These are phyloP conservation scores for Suhomyces faveliae DNA, from an alignment of 805 yeast genomes.

Conservation along the genomic window DNA sequence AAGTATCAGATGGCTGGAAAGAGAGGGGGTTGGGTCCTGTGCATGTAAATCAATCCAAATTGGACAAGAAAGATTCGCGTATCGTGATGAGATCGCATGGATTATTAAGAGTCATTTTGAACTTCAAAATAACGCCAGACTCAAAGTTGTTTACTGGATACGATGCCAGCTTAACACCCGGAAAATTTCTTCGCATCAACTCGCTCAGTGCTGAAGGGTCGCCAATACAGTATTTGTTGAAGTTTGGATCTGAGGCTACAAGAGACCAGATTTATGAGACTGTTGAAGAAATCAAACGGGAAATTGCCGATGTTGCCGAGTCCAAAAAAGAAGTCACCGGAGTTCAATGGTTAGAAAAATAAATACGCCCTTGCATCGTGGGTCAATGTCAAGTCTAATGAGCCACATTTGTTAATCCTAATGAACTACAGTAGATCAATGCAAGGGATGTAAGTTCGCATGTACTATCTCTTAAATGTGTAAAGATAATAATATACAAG, in stretches of 20 bases:
- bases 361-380: background rate
- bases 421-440: background rate
- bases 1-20: conserved; percentile 82
- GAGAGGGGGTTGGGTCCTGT: conserved; percentile 89
- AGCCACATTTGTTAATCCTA: background rate
- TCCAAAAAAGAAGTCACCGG: background rate
- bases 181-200: conserved; percentile 76
- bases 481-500: background rate
- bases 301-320: background rate
- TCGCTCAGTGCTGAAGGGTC: conserved; percentile 57
- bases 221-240: conserved; percentile 83
- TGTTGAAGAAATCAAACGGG: conserved; percentile 35
- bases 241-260: conserved; percentile 60
- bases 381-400: no score
- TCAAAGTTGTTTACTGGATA: conserved; percentile 74
- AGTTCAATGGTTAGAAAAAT: background rate
- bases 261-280: conserved; percentile 58
- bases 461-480: background rate
- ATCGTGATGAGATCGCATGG: conserved; percentile 91
- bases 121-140: conserved; percentile 61
- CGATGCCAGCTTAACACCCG: conserved; percentile 80
- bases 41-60: conserved; percentile 62
- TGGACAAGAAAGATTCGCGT: conserved; percentile 50
- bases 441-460: background rate
- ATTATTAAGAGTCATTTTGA: conserved; percentile 75